Evolutionary conservation across 2,329 filamentous ascomycete species (phyloP).

Genomic region (Colletotrichum melonis): DNA sequence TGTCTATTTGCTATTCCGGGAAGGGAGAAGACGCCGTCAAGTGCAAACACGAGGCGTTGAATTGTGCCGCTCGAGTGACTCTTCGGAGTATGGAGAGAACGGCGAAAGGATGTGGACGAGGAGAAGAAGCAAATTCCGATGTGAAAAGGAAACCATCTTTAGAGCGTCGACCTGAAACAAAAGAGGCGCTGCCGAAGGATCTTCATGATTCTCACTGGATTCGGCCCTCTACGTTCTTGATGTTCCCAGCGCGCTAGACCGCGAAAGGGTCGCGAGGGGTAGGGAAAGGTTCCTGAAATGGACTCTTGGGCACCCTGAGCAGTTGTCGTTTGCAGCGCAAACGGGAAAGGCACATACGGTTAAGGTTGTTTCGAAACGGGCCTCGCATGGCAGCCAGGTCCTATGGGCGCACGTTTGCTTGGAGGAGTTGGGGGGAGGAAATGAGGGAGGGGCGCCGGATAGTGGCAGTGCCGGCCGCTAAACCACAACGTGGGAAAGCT

Average conservation of each 20-base stretch:
- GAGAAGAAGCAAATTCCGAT: not conserved
- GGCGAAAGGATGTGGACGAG: not conserved
- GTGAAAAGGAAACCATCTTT: not conserved
- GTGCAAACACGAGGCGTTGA: conserved; percentile 10
- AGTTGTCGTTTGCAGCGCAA: conserved; percentile 3
- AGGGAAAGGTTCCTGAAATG: conserved; percentile 23
- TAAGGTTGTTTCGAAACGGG: conserved; percentile 35
- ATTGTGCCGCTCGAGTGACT: conserved; percentile 4
- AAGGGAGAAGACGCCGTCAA: conserved; percentile 1
- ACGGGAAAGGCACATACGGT: conserved; percentile 19
- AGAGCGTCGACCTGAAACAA: conserved; percentile 24
- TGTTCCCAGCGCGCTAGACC: conserved; percentile 17
- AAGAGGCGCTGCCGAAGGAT: conserved; percentile 26
- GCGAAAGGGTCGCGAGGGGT: not conserved
- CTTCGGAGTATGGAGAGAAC: not conserved
- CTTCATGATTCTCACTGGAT: conserved; percentile 10
- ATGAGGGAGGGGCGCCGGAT: conserved; percentile 26
- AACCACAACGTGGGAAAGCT: conserved; percentile 7
- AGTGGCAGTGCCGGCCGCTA: conserved; percentile 25
- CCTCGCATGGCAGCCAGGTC: conserved; percentile 25
- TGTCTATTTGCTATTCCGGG: conserved; percentile 30
- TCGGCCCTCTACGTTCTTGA: not conserved
- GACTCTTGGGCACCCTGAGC: not conserved
- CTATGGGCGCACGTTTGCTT: conserved; percentile 19
- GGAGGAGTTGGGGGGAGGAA: conserved; percentile 15